phyloP scores from a whole-genome alignment of 352 stramenopile genomes.

The Saprolegnia diclina region DNA sequence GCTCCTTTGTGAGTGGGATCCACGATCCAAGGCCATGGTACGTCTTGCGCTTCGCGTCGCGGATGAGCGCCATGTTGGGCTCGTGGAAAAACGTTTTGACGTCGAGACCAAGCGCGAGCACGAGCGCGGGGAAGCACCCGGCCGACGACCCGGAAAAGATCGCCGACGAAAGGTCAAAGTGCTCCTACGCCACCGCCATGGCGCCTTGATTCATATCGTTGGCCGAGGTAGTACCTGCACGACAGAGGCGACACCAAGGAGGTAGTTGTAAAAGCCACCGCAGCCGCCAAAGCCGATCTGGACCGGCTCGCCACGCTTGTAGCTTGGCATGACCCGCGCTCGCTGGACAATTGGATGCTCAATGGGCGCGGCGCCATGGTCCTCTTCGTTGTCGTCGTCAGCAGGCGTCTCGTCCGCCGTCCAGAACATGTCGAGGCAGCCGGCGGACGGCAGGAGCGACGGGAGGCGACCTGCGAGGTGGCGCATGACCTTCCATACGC shows the following conservation, averaged over 20 bases:
- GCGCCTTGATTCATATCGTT: not conserved
- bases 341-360: not conserved
- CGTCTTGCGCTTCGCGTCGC: slow-evolving; percentile 46
- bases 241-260: slow-evolving; percentile 68
- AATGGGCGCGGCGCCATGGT: not conserved
- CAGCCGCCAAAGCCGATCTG: slow-evolving; percentile 79
- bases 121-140: slow-evolving; percentile 61
- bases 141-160: slow-evolving; percentile 76
- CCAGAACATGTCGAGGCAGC: slow-evolving; percentile 25
- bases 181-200: slow-evolving; percentile 37
- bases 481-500: slow-evolving; percentile 2
- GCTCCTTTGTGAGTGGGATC: slow-evolving; percentile 67
- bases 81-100: slow-evolving; percentile 83
- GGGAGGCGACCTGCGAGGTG: not conserved
- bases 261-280: slow-evolving; percentile 85
- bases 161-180: slow-evolving; percentile 63
- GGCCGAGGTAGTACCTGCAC: slow-evolving; percentile 37
- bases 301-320: slow-evolving; percentile 16
- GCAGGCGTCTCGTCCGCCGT: not conserved
- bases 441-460: slow-evolving; percentile 12
- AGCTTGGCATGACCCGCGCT: not conserved
- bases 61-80: slow-evolving; percentile 66
- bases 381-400: not conserved
- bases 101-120: slow-evolving; percentile 58
- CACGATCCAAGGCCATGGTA: slow-evolving; percentile 64